Conservation (phyloP, 2,329 filamentous ascomycete genomes). For the Colletotrichum magnum region DNA sequence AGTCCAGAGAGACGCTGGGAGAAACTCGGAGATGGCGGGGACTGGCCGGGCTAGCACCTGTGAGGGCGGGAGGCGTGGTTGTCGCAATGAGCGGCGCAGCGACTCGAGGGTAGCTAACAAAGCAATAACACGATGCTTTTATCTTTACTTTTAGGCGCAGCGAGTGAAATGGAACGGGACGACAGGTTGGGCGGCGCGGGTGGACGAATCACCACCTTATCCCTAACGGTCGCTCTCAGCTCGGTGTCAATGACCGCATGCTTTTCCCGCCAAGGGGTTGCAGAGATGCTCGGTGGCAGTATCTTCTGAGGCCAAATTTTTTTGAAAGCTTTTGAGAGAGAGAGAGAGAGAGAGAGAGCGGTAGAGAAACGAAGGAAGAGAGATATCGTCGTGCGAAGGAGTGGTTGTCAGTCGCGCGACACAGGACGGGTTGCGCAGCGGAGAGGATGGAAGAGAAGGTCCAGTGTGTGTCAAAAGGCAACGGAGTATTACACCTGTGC, state of each 20-base stretch:
- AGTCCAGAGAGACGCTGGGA: conserved; percentile 24
- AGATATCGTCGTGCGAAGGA: no score
- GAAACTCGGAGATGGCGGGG: conserved; percentile 30
- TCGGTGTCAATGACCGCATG: conserved; percentile 32
- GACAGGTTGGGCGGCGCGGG: conserved; percentile 15
- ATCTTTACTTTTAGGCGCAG: conserved; percentile 1
- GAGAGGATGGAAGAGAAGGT: no score
- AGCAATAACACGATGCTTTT: neutral
- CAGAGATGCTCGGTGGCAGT: neutral
- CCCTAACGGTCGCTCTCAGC: conserved; percentile 32
- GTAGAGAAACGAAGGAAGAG: no score
- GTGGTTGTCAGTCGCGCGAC: no score
- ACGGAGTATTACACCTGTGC: no score
- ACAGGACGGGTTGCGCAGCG: no score
- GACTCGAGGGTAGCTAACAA: neutral
- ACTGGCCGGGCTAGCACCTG: conserved; percentile 14
- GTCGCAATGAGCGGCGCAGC: neutral
- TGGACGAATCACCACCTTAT: conserved; percentile 39
- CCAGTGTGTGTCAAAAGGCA: no score
- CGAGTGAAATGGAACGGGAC: conserved; percentile 2
- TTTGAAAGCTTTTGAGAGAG: no score
- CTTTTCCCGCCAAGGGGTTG: conserved; percentile 26
- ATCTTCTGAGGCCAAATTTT: no score
- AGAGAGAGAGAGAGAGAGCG: no score
- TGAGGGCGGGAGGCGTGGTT: conserved; percentile 14